A percentile compares a stretch with the other conserved stretches of the same genome.
Conservation (phyloP, 768 basidiomycete genomes). For the Lactarius sp. region DNA sequence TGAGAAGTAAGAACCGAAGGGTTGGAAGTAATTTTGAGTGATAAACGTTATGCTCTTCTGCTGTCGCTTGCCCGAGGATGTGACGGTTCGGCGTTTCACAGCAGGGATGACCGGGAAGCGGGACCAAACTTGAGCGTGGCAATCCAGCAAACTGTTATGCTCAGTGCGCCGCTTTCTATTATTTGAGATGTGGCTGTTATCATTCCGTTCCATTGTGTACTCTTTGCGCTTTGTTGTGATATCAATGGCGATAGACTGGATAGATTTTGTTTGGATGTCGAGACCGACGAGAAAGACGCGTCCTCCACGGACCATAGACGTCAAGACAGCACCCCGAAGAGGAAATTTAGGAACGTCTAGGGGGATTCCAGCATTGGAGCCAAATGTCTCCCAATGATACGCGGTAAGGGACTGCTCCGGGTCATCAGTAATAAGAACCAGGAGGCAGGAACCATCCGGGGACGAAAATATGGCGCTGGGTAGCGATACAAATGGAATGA, state of each 20-base stretch:
- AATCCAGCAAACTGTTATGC: constrained; percentile 36
- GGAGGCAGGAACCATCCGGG: constrained; percentile 51
- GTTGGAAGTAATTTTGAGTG: constrained; percentile 35
- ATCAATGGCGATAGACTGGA: constrained; percentile 43
- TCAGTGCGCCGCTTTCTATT: constrained; percentile 27
- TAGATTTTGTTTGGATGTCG: constrained; percentile 32
- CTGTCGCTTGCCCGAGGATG: constrained; percentile 28
- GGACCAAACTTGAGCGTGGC: no score
- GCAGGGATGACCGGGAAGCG: not conserved
- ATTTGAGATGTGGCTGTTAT: constrained; percentile 24
- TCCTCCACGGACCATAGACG: constrained; percentile 36
- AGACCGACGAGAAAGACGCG: constrained; percentile 40
- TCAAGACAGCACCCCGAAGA: constrained; percentile 32
- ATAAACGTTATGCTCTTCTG: constrained; percentile 41
- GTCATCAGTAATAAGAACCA: constrained; percentile 31
- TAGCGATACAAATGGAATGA: constrained; percentile 34
- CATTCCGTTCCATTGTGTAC: constrained; percentile 48
- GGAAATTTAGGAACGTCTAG: constrained; percentile 33
- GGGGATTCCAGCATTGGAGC: constrained; percentile 42
- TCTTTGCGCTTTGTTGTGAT: constrained; percentile 54
- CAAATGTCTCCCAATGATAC: constrained; percentile 56
- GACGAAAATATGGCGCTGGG: constrained; percentile 40
- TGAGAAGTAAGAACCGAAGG: not conserved
- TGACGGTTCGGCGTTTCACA: not conserved
- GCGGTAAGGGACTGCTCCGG: constrained; percentile 31